phyloP scores from a whole-genome alignment of 1,139 yeast species.

The Geotrichum klebahnii region DNA sequence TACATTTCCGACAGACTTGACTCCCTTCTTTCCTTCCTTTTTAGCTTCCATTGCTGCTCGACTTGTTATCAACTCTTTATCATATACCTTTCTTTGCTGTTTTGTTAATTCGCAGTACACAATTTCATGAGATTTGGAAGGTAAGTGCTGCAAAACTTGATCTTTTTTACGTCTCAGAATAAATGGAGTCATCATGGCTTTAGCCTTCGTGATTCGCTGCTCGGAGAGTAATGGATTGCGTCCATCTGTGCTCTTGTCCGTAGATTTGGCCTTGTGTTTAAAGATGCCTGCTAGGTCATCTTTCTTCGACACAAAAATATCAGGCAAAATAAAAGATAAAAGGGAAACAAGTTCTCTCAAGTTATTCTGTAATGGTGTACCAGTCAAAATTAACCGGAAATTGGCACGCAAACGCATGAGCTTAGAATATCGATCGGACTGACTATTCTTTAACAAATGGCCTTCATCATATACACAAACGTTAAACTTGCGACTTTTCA shows the following conservation, averaged over 20 bases:
- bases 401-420: slow-evolving; percentile 77
- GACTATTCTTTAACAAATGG: slow-evolving; percentile 87
- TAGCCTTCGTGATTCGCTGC: slow-evolving; percentile 89
- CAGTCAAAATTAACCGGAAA: slow-evolving; percentile 82
- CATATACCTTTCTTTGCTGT: slow-evolving; percentile 59
- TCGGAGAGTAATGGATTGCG: slow-evolving; percentile 75
- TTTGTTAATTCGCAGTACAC: slow-evolving; percentile 60
- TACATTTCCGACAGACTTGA: slow-evolving; percentile 54
- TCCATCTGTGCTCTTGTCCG: slow-evolving; percentile 41
- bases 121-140: slow-evolving; percentile 63
- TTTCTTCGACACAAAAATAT: slow-evolving; percentile 70
- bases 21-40: slow-evolving; percentile 38
- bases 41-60: slow-evolving; percentile 48
- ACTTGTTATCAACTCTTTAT: slow-evolving; percentile 51
- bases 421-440: slow-evolving; percentile 79
- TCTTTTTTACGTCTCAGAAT: slow-evolving; percentile 86
- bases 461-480: slow-evolving; percentile 96
- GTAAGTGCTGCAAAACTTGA: slow-evolving; percentile 86
- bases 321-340: slow-evolving; percentile 84
- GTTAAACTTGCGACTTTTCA: slow-evolving; percentile 70
- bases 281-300: slow-evolving; percentile 80
- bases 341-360: slow-evolving; percentile 83
- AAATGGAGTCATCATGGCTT: slow-evolving; percentile 97
- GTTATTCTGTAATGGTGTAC: slow-evolving; percentile 95
- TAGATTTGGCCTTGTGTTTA: slow-evolving; percentile 75